Percentiles rank a stretch among this genome's conserved stretches.
Conservation (phyloP, 805 yeast genomes). For the Ogataea philodendri region DNA sequence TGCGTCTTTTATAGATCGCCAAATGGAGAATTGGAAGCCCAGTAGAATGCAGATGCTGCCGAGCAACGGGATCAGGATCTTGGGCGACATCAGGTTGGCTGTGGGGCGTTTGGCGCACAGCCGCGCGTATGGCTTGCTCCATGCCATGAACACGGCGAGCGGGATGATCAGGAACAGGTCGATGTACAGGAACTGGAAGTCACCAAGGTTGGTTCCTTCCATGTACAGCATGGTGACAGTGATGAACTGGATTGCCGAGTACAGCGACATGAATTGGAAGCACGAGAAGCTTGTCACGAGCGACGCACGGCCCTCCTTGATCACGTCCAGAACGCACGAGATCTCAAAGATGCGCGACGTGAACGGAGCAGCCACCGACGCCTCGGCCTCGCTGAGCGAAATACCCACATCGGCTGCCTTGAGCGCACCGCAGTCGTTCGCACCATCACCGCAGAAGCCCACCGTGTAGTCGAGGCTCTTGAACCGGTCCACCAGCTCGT, state of each 20-base stretch:
- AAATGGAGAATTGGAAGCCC: constrained; percentile 63
- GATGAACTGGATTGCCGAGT: constrained; percentile 93
- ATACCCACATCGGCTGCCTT: constrained; percentile 98
- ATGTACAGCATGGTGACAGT: constrained; percentile 83
- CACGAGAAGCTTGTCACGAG: constrained; percentile 94
- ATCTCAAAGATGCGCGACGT: constrained; percentile 89
- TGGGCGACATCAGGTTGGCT: constrained; percentile 88
- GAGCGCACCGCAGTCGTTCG: constrained; percentile 97
- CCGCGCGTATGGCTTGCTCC: constrained; percentile 76
- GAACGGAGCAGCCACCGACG: constrained; percentile 98
- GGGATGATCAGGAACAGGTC: constrained; percentile 90
- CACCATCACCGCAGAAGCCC: constrained; percentile 99
- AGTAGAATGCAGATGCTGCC: constrained; percentile 68
- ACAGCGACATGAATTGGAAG: constrained; percentile 95
- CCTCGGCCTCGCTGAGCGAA: constrained; percentile 95
- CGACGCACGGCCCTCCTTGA: constrained; percentile 92
- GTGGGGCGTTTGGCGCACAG: constrained; percentile 80
- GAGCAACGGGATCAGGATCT: constrained; percentile 78
- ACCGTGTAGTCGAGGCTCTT: constrained; percentile 86
- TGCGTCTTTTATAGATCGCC: constrained; percentile 52
- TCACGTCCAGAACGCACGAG: constrained; percentile 87
- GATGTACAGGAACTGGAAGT: constrained; percentile 92
- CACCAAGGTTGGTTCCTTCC: constrained; percentile 91
- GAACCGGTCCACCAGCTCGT: constrained; percentile 85
- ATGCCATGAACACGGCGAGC: constrained; percentile 94